Conservation (phyloP, 225 moss, liverwort and hornwort species). For the Thuidium tamariscinum region DNA sequence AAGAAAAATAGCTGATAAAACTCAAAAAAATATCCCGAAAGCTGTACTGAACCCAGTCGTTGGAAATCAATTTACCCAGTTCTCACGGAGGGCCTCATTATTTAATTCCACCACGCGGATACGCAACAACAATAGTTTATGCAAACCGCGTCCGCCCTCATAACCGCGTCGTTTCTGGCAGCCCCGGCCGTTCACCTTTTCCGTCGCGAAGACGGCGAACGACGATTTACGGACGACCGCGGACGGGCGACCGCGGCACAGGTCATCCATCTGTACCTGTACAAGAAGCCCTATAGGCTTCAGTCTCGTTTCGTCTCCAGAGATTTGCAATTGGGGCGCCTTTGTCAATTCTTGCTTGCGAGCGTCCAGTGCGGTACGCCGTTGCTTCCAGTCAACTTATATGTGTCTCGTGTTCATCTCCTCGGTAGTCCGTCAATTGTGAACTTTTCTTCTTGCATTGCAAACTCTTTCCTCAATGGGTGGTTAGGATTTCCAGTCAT, state of each 20-base stretch:
- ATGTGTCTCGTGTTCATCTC: background rate
- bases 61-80: background rate
- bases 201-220: background rate
- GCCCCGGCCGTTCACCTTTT: background rate
- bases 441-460: background rate
- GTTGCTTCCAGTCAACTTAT: background rate
- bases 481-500: background rate
- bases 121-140: too few relatives aligned
- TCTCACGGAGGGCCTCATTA: background rate
- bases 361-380: background rate
- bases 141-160: too few relatives aligned
- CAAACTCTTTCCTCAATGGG: background rate
- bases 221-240: background rate
- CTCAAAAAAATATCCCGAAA: background rate
- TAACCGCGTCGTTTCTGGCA: background rate
- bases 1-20: background rate
- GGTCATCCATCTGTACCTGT: too few relatives aligned
- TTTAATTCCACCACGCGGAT: background rate
- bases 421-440: background rate
- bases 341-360: background rate
- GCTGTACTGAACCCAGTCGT: background rate
- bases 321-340: background rate
- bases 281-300: background rate
- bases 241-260: background rate
- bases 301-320: rapidly evolving